Conservation (phyloP, 2,329 filamentous ascomycete genomes). For the Ramularia collo-cygni region DNA sequence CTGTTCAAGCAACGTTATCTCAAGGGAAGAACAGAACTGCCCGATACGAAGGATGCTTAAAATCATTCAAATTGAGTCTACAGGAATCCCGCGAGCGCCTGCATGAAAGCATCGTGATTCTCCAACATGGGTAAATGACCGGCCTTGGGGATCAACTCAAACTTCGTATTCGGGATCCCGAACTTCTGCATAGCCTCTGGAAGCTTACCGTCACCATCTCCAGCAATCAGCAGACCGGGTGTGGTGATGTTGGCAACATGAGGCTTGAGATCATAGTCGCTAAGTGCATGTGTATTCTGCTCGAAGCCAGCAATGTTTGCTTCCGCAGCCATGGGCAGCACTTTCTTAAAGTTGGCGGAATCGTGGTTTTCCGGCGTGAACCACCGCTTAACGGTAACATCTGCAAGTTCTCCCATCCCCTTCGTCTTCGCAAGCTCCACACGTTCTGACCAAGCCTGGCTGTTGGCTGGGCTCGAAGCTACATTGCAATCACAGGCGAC, state of each 20-base stretch:
- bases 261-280: conserved; percentile 60
- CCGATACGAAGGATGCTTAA: no score
- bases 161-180: conserved; percentile 48
- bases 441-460: conserved; percentile 71
- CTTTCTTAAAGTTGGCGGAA: conserved; percentile 49
- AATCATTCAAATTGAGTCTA: conserved; percentile 6
- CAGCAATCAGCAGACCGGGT: conserved; percentile 63
- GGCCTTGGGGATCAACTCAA: conserved; percentile 60
- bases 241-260: conserved; percentile 49
- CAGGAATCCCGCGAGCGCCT: conserved; percentile 55
- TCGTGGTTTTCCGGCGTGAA: conserved; percentile 58
- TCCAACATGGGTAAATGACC: conserved; percentile 85
- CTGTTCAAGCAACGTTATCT: no score
- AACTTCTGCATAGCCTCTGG: conserved; percentile 69
- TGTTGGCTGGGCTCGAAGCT: conserved; percentile 64
- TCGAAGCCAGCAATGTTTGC: conserved; percentile 67
- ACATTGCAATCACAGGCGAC: conserved; percentile 75
- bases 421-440: conserved; percentile 50
- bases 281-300: conserved; percentile 62
- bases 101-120: conserved; percentile 60
- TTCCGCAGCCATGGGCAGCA: conserved; percentile 60
- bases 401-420: conserved; percentile 50
- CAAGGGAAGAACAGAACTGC: no score
- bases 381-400: conserved; percentile 68
- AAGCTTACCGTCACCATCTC: conserved; percentile 65